Evolutionary conservation across 2,329 filamentous ascomycete species (phyloP).

Genomic region (Cadophora gregata): DNA sequence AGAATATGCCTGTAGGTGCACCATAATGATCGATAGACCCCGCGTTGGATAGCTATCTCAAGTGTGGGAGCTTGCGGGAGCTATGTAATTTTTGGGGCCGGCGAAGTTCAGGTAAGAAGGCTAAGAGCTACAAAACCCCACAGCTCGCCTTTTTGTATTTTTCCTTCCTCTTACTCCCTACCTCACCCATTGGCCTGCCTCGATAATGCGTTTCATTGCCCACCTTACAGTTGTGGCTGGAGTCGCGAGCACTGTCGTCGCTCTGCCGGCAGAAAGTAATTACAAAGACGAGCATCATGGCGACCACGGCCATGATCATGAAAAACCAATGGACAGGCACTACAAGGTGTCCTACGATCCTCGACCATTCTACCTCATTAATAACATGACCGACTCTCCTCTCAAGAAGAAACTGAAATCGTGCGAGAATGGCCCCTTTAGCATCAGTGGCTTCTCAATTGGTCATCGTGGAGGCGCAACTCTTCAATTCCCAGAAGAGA

Average conservation of each 20-base stretch:
- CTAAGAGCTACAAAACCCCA: background rate
- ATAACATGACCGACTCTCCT: conserved; percentile 32
- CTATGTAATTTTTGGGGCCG: conserved; percentile 4
- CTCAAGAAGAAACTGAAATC: conserved; percentile 33
- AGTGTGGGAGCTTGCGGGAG: conserved; percentile 9
- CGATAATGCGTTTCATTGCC: conserved; percentile 20
- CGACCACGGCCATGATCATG: conserved; percentile 6
- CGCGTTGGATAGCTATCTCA: conserved; percentile 1
- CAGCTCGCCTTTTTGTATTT: background rate
- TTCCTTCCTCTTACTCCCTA: background rate
- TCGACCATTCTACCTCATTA: conserved; percentile 34
- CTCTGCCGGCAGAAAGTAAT: conserved; percentile 9
- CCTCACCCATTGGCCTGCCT: background rate
- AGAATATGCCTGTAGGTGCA: conserved; percentile 7
- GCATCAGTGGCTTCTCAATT: conserved; percentile 27
- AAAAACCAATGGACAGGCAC: background rate
- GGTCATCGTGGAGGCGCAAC: conserved; percentile 35
- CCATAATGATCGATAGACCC: background rate
- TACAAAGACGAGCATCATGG: background rate
- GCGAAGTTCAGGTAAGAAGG: background rate
- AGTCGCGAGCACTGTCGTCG: background rate
- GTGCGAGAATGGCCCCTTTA: conserved; percentile 30
- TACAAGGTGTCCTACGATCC: conserved; percentile 26
- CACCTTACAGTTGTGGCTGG: conserved; percentile 1
- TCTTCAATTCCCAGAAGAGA: conserved; percentile 35